Conservation (phyloP, 495 filamentous ascomycete species). For the Neurospora cerealis region DNA sequence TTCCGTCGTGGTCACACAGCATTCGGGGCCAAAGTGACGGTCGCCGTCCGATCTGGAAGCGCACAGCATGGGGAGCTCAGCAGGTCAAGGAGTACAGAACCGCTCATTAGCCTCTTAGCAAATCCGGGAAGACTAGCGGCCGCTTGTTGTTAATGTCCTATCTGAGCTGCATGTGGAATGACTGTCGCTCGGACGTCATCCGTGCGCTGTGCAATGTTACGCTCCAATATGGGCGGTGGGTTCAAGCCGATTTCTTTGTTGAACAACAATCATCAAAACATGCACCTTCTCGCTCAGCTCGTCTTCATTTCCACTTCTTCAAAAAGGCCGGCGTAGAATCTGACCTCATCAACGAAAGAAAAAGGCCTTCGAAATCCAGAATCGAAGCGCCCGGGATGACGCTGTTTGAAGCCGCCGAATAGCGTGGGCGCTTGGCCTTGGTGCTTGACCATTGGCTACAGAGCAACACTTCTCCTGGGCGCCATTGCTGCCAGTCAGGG, state of each 20-base stretch:
- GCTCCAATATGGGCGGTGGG: not conserved
- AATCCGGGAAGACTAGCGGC: not conserved
- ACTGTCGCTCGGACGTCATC: not conserved
- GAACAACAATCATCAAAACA: not conserved
- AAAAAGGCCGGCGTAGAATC: not conserved
- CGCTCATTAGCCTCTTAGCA: not conserved
- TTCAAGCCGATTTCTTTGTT: not conserved
- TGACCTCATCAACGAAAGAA: not conserved
- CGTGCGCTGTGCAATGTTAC: not conserved
- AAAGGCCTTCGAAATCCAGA: not conserved
- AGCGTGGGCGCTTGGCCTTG: not conserved
- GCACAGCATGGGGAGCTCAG: not conserved
- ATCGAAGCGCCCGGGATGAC: not conserved
- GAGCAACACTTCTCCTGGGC: not conserved
- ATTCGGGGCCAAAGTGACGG: not conserved
- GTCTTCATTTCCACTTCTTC: not conserved
- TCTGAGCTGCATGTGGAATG: not conserved
- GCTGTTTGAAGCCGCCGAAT: not conserved
- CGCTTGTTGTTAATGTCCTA: not conserved
- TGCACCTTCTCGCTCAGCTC: not conserved
- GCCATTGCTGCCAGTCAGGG: not conserved
- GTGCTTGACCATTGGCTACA: not conserved
- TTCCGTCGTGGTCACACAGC: not conserved
- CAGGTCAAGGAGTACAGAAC: not conserved
- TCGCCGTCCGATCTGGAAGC: not conserved